Evolutionary conservation across 2,329 filamentous ascomycete genomes (phyloP), one percentile per base, ranked within the genome.

Genomic region (Fusarium nurragi): DNA sequence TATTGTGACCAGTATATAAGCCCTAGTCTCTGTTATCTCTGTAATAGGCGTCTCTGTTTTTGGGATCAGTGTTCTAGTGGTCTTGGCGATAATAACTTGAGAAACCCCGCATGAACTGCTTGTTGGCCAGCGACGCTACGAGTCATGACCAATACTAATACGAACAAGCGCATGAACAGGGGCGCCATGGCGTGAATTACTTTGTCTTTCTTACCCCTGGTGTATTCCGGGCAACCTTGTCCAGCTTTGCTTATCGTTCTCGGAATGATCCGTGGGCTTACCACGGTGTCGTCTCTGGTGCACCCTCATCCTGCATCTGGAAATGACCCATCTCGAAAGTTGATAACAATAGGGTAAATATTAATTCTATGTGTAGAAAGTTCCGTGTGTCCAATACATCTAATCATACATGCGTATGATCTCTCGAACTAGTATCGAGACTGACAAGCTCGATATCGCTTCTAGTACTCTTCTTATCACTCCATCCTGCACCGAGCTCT

Each of bases 381-480:
- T 30, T 26, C 9, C 21, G 9, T 26, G 16, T 12, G 26, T 18
- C 8, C 3, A 14, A 22, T 7, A 41, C n/a, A 12, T 18, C 30
- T 18, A 19, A 22, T 32, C 21, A 60, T 18, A 25, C 22, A 36
- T 40, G 40, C 6, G 18, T 18, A 5, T 34, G 41, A 21, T 54
- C 55, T 19, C 54, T 60, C 2, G 28, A 21, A 16, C 25, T 26
- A 19, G 53, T 12, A 22, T 60, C 54, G 11, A 60, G 28, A 22
- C 12, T 54, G 10, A 60, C 46, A 28, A 60, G 56, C 23, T 60
- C 56, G 7, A 60, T 21, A 7, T 65, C 62, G 16, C 62, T 65
- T 13, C 56, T 40, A 2, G 40, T 65, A 9, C 61, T 65, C 25
- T 58, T 65, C 50, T 65, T 62, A 19, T 65, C 61, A 12, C 38